These are phyloP conservation scores for Sporothrix euskadiensis DNA, from an alignment of 2,329 filamentous ascomycete genomes.

Conservation along the genomic window DNA sequence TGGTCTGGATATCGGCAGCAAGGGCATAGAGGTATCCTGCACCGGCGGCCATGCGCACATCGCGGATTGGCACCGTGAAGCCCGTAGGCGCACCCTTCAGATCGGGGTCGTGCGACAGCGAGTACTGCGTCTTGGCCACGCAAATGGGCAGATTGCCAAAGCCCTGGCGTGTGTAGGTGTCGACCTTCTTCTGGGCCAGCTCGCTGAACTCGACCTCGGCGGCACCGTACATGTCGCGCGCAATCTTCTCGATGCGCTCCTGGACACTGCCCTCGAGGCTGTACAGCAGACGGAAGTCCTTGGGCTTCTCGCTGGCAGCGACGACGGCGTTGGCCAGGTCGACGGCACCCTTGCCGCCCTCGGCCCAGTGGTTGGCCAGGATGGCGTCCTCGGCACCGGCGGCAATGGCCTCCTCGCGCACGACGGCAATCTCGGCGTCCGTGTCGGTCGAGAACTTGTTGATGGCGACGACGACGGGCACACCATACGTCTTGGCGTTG, in stretches of 20 bases:
- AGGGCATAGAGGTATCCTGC: slow-evolving; percentile 94
- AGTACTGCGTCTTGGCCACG: slow-evolving; percentile 98
- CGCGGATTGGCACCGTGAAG: slow-evolving; percentile 91
- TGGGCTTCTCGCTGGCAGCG: slow-evolving; percentile 76
- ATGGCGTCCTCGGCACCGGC: slow-evolving; percentile 94
- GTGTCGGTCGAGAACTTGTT: slow-evolving; percentile 96
- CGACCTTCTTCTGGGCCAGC: slow-evolving; percentile 92
- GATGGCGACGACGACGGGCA: slow-evolving; percentile 94
- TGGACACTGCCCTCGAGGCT: slow-evolving; percentile 72
- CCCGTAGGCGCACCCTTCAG: slow-evolving; percentile 94
- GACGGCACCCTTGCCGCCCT: slow-evolving; percentile 86
- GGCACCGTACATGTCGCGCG: slow-evolving; percentile 92
- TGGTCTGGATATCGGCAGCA: slow-evolving; percentile 97
- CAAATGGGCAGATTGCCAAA: slow-evolving; percentile 93
- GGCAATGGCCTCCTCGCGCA: slow-evolving; percentile 86
- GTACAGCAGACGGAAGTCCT: slow-evolving; percentile 87
- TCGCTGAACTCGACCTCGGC: slow-evolving; percentile 88
- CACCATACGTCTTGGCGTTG: slow-evolving; percentile 85
- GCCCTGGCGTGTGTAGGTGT: slow-evolving; percentile 89
- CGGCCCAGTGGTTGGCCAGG: slow-evolving; percentile 93
- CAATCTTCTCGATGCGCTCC: slow-evolving; percentile 86
- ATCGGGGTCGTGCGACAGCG: slow-evolving; percentile 85
- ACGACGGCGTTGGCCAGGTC: slow-evolving; percentile 87
- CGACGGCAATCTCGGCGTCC: slow-evolving; percentile 82
- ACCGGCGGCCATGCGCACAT: slow-evolving; percentile 90